Conservation (phyloP, 768 basidiomycete species). For the Mycena polygramma region DNA sequence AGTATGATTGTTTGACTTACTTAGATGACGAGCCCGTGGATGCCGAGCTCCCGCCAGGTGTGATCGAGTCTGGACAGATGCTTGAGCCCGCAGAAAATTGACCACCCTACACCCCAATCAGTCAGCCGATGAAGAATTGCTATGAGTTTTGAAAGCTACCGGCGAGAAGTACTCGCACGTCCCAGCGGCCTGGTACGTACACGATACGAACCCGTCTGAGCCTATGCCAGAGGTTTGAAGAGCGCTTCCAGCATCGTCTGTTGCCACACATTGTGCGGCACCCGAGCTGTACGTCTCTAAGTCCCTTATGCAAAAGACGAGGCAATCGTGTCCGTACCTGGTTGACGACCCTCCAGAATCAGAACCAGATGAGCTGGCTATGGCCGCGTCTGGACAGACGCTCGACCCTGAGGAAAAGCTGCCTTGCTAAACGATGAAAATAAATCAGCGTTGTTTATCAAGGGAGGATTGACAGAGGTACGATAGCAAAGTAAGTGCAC, state of each 20-base stretch:
- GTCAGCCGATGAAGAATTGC: neutral
- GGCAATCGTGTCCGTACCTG: neutral
- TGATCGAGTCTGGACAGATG: neutral
- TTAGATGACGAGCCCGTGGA: neutral
- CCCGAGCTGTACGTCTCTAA: neutral
- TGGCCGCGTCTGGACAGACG: neutral
- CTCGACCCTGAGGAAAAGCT: neutral
- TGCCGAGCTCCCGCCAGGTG: neutral
- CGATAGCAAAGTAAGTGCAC: neutral
- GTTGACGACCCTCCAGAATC: neutral
- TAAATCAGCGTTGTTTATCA: neutral
- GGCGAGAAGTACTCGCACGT: neutral
- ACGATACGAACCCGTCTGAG: neutral
- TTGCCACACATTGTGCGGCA: neutral
- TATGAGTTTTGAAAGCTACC: neutral
- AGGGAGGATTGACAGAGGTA: neutral
- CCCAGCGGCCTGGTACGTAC: neutral
- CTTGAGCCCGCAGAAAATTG: neutral
- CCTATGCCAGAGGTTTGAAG: neutral
- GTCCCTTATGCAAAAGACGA: neutral
- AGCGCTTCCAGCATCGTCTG: neutral
- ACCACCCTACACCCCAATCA: neutral
- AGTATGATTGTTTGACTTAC: neutral
- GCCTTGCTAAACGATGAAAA: neutral
- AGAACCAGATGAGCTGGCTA: neutral